Base-by-base conservation (phyloP, 805 yeast species). In the Priceomyces melissophilus region DNA sequence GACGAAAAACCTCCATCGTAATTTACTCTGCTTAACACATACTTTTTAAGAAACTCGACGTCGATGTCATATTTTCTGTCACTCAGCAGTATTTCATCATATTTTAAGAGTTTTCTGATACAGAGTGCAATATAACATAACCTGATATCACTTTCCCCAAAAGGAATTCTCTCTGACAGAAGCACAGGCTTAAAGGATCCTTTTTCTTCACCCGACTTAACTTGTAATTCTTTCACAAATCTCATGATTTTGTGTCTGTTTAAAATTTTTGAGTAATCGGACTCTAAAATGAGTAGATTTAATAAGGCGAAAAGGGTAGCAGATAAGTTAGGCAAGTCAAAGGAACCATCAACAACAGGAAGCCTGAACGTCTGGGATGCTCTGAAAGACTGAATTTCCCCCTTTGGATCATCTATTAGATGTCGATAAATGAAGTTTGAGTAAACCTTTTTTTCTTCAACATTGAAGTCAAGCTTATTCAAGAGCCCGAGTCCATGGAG, bases 221-320 rank as follows among this genome's bases (percentile, higher is more conserved):
- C 40, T 57, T 89, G 96, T 51, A 95, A 87, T 30, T 49, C 44
- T 1, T 55, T 43, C 2, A 90, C 73, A 57, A 81, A 84, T 3
- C 50, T 47, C 72, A 78, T 68, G n/a, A 87, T 59, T 41, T 79
- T 72, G 15, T 82, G 46, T 7, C 71, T 54, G 48, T 65, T 61
- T 14, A 69, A 23, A 43, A 11, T 43, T 32, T 11, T 45, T 23
- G 48, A 65, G 26, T 67, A 63, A 38, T 69, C 71, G 37, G 71
- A 76, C 26, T 68, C 66, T 10, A 85, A 61, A n/a, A 77, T 63
- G 1, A 79, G 55, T 30, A 85, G 64, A 9, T 74, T 66, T 28
- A 78, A 73, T 27, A 89, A 59, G 2, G 87, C 90, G 63, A 89
- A 85, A 48, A 81, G 79, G 0, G 96, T 89, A 4, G 89, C 79